These are phyloP conservation scores for Reutealis trisperma DNA, from an alignment of 345 rosid species.

Conservation along the genomic window DNA sequence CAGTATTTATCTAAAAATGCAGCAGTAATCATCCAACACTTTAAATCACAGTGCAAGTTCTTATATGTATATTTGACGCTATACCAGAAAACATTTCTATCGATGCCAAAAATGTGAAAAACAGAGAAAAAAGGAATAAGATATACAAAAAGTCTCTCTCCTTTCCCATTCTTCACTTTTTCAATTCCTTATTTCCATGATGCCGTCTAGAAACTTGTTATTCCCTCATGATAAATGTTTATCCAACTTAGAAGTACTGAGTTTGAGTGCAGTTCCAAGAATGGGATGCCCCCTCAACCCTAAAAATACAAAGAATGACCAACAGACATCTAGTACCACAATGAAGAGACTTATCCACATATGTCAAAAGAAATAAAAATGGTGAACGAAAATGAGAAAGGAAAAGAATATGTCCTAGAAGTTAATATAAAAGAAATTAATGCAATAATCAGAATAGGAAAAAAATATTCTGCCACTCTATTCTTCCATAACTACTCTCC, in stretches of 20 bases:
- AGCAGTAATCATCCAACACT: not conserved
- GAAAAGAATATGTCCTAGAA: not conserved
- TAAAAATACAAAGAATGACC: not conserved
- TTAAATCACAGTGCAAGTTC: not conserved
- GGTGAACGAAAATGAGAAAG: not conserved
- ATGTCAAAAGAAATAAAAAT: not conserved
- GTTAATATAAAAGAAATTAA: not conserved
- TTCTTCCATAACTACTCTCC: constrained; percentile 1
- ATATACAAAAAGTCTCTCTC: not conserved
- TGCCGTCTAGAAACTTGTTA: not conserved
- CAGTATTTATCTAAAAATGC: not conserved
- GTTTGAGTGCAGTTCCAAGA: not conserved
- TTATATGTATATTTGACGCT: not conserved
- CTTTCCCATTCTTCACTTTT: not conserved
- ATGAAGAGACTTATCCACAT: not conserved
- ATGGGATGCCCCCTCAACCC: not conserved
- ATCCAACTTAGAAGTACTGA: not conserved
- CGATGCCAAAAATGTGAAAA: not conserved
- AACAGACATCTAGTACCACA: not conserved
- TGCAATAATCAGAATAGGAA: not conserved
- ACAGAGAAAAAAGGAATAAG: not conserved
- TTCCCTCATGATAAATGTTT: not conserved
- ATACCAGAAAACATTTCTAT: not conserved
- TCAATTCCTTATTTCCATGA: not conserved
- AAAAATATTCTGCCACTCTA: not conserved